Evolutionary conservation across 1,284 basidiomycete genomes (phyloP), one percentile per base, ranked within the genome.

Genomic region (Volvariella volvacea): DNA sequence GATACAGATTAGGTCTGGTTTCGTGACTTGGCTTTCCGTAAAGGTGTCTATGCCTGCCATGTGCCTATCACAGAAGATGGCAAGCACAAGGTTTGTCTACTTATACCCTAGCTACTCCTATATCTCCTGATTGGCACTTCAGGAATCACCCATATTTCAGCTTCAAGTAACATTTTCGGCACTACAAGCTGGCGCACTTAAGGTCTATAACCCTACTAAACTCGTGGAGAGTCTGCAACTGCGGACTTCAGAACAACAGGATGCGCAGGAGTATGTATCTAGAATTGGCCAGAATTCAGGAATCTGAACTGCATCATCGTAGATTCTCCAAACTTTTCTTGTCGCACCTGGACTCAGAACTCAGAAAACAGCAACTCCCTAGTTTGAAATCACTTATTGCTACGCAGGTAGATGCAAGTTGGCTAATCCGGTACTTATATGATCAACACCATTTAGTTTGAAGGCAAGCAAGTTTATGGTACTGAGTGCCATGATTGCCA

Each of bases 291-390:
- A 15, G n/a, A 32, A 12, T 15, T 41, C 3, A 20, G 4, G 15
- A 12, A 12, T 4, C 39, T 41, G n/a, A 41, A 10, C 6, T 44
- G 19, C 12, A 38, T 30, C 2, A 55, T 16, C 8, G 9, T 44
- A 94, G 92, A 57, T 96, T 96, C 59, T 91, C 89, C 0, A 95
- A 96, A 56, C 73, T 96, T 14, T 95, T 96, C 65, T 86, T 95
- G 78, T 82, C 81, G 3, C 82, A 92, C 56, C 73, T 96, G 20
- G 86, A 88, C 48, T 71, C 71, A 15, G 89, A 94, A 62, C 94
- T 95, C 61, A 76, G 80, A 63, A 88, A 85, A 54, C 84, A 92
- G 57, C 64, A 70, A 1, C 66, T 75, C 43, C 73, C 78, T 1
- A 63, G 65, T 8, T 64, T 92, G 14, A 76, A 71, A 50, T 78